Conservation (phyloP, 2,329 filamentous ascomycete genomes). For the Beauveria asiatica region DNA sequence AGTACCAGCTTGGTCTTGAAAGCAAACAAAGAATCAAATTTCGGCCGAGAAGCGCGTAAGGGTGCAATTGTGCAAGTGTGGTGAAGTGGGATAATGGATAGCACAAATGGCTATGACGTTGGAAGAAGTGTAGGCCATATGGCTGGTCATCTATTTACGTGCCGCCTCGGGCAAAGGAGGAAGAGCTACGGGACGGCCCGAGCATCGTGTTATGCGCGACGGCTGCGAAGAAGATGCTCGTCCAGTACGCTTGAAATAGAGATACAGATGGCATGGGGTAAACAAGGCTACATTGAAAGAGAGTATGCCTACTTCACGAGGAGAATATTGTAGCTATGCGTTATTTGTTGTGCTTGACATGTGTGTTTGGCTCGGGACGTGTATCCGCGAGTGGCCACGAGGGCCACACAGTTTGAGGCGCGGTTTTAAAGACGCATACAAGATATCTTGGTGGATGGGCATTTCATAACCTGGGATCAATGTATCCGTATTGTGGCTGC, state of each 20-base stretch:
- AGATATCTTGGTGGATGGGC: not conserved
- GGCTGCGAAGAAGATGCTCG: too few species aligned
- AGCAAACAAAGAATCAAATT: not conserved
- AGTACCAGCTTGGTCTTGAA: conserved; percentile 10
- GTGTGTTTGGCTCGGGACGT: not conserved
- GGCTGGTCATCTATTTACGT: not conserved
- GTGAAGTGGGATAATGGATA: too few species aligned
- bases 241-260: not conserved
- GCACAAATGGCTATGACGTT: too few species aligned
- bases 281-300: not conserved
- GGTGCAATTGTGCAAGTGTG: not conserved
- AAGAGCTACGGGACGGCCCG: not conserved
- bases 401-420: not conserved
- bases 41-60: not conserved
- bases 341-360: not conserved
- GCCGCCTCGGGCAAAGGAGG: not conserved
- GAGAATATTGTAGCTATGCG: not conserved
- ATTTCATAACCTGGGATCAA: too few species aligned
- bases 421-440: not conserved
- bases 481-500: not conserved
- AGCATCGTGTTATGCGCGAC: not conserved
- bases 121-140: not conserved
- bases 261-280: not conserved
- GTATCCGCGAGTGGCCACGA: not conserved
- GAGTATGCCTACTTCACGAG: not conserved